Evolutionary conservation across 495 filamentous ascomycete genomes (phyloP), one percentile per base, ranked within the genome.

Genomic region (Echria macrotheca): DNA sequence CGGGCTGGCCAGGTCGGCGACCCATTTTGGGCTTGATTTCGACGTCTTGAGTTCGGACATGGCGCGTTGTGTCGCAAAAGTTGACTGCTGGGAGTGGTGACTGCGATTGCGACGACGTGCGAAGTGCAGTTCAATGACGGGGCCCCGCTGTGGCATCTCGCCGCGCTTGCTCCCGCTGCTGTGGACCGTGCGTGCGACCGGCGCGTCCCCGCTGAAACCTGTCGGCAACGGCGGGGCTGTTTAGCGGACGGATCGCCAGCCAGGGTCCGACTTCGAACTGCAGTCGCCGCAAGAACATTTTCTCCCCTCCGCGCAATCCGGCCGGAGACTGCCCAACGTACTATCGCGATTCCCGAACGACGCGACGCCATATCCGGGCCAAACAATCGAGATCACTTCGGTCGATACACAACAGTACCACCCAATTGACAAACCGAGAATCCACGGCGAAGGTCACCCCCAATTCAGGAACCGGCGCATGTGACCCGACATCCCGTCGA

Each of bases 1-100:
- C 17, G 87, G 80, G 43, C 72, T 79, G 60, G 79, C 81, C 50
- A 98, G 74, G 49, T 89, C 82, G 50, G 80, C 66, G 12, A 87
- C 87, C 93, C 93, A 98, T 77, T 79, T 75, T 28, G 86, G 87
- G 25, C 81, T 26, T 4, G 66, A n/a, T 35, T 2, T 38, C n/a
- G 52, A 12, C 17, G 54, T 21, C 14, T 47, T 19, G 38, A 60
- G 36, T 31, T 54, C 52, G 8, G 59, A 55, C 59, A 65, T 61
- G 28, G 43, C 42, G 44, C 7, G 26, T 14, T 1, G 17, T 4
- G 12, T 5, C 43, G 32, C 18, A n/a, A n/a, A n/a, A n/a, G n/a
- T n/a, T n/a, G n/a, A n/a, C n/a, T n/a, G n/a, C n/a, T n/a, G n/a
- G n/a, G n/a, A n/a, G n/a, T 36, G 39, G 39, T 33, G 39, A 17